These are phyloP conservation scores for Euptelea pleiosperma DNA, from an alignment of 164 flowering plant species.

Conservation along the genomic window DNA sequence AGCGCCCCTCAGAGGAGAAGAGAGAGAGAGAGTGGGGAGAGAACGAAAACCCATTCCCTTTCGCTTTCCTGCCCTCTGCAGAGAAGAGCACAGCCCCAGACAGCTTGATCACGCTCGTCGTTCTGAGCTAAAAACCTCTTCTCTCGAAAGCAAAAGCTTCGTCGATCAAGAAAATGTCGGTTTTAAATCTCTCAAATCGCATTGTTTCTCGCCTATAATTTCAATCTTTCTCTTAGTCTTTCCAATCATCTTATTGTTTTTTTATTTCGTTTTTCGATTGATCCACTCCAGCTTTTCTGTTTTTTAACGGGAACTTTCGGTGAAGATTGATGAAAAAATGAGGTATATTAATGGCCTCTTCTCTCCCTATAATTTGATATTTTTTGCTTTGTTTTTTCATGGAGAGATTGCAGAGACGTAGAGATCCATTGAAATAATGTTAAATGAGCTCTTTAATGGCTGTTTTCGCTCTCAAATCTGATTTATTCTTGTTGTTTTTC, in stretches of 20 bases:
- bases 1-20: no score
- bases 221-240: no score
- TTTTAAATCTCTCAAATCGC: not conserved
- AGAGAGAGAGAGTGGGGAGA: not conserved
- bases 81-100: no score
- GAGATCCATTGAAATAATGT: not conserved
- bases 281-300: no score
- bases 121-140: not conserved
- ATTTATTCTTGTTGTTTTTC: not conserved
- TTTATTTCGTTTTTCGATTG: no score
- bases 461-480: not conserved
- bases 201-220: no score
- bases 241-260: no score
- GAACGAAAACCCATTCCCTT: not conserved
- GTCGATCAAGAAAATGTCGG: not conserved
- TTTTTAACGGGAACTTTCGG: no score
- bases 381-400: not conserved
- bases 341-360: no score
- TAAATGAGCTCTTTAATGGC: slow-evolving; percentile 3
- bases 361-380: no score
- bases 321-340: no score
- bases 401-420: not conserved
- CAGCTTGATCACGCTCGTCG: no score
- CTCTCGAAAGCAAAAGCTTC: not conserved
- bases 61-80: slow-evolving; percentile 2